Base-by-base conservation (phyloP, 192 early-diverging fungal genomes). In the Podila minutissima region DNA sequence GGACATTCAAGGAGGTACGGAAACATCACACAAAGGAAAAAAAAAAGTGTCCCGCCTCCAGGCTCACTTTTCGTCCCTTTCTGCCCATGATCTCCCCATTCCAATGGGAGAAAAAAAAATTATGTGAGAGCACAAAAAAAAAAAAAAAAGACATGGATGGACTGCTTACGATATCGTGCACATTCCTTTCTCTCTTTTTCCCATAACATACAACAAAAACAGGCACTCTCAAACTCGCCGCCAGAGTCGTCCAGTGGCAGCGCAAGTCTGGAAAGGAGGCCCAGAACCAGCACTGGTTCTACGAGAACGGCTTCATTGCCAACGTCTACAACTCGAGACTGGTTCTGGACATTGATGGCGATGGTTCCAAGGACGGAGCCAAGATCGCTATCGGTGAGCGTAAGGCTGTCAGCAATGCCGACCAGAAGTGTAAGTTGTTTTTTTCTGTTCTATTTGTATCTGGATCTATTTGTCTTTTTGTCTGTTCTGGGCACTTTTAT, bases 301-400 rank as follows among this genome's bases (percentile, higher is more conserved):
- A 68, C 29, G 70, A 79, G 57, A 68, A 72, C 31, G 76, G 76
- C 46, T 79, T 79, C 66, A 79, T 79, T 48, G 76, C 76, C 70
- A 79, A 79, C 32, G 76, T 79, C 53, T 79, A 79, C 70, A 79
- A 79, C 48, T 79, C 76, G 8, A 64, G 76, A 31, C 70, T 72
- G n/a, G 76, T 79, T 37, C 37, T 79, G 65, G 76, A 79, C 50
- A 79, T 79, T 59, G 76, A 79, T 48, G 76, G 76, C 26, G 76
- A 79, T 57, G 76, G 76, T 26, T 64, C 76, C 24, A 79, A 79
- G 59, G 76, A 79, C 61, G 76, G 76, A 32, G 76, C 76, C 65
- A 79, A 79, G 61, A 79, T 79, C 58, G 76, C 76, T n/a, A 59
- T 79, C 24, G 76, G 76, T 24, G 76, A 79, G 55, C 76, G 76